Base-by-base conservation (phyloP, 1,139 yeast genomes). In the Pichia cactophila region DNA sequence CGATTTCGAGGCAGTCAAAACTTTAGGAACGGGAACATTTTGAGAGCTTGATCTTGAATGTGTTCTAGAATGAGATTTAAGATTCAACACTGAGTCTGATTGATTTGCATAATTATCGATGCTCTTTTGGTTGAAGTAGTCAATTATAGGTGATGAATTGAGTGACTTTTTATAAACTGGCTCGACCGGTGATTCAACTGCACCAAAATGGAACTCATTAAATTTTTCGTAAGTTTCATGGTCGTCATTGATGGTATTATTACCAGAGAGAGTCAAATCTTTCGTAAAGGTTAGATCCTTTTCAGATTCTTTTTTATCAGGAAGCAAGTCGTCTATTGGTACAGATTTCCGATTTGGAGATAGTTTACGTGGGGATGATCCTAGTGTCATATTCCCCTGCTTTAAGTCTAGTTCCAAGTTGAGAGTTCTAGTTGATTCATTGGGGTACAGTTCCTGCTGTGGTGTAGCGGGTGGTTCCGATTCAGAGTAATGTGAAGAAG, bases 291-390 rank as follows among this genome's bases (percentile, higher is more conserved):
- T 16, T 28, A 14, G 5, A 14, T 28, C 36, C n/a, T n/a, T 17
- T 7, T 29, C n/a, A 14, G 6, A n/a, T 41, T 41, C 33, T 23
- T 28, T 40, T 10, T 11, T 17, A 14, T 12, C 36, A 6, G 20
- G 20, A 11, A 37, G n/a, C 10, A 42, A 14, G 11, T 43, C 49
- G 4, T 43, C 43, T 16, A 39, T 23, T 16, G 51, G 42, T 10
- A 48, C 40, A 33, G 54, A 48, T 35, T 47, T 51, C 38, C 56
- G 50, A 35, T 48, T 54, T 6, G 65, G 62, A 5, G 64, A 60
- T 4, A 46, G 44, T 39, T 51, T 59, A 37, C 63, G 49, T 14
- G 66, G 66, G 10, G 66, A 60, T 11, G 66, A 61, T 2, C 65
- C 65, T 35, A 61, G 45, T 5, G 63, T 55, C 48, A 51, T 10